Percentiles rank a stretch among this genome's conserved stretches.
Evolutionary conservation across 2,329 filamentous ascomycete genomes (phyloP).

Genomic region (Fusarium drepaniforme): DNA sequence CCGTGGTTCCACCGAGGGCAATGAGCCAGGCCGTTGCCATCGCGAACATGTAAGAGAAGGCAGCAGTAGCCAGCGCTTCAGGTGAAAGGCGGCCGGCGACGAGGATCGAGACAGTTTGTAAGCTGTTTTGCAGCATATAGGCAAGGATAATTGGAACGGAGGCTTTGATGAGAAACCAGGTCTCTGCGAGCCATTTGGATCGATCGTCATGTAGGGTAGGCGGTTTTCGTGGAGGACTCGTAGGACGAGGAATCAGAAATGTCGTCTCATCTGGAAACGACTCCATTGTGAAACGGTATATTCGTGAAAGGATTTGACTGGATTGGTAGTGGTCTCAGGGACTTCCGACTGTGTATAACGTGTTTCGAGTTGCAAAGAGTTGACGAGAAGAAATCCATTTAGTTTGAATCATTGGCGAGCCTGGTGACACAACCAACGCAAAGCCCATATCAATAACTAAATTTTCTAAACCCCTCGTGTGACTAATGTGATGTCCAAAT

Average conservation of each 20-base stretch:
- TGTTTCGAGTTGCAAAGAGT: background rate
- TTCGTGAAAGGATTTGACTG: background rate
- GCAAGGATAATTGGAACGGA: constrained; percentile 85
- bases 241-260: constrained; percentile 20
- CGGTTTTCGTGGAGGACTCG: background rate
- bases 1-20: constrained; percentile 86
- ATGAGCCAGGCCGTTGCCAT: constrained; percentile 92
- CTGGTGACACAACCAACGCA: background rate
- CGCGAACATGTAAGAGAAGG: constrained; percentile 94
- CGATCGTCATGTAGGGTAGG: background rate
- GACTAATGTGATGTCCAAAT: background rate
- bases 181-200: constrained; percentile 41
- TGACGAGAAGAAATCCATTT: background rate
- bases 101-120: constrained; percentile 86
- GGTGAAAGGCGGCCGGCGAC: constrained; percentile 85
- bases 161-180: constrained; percentile 69
- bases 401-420: background rate
- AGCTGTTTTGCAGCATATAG: constrained; percentile 86
- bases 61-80: constrained; percentile 83
- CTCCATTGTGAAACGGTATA: fast-evolving
- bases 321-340: background rate
- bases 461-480: background rate
- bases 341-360: background rate
- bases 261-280: constrained; percentile 36
- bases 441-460: background rate